These are phyloP conservation scores for Metschnikowia amazonensis DNA, from an alignment of 805 yeast species.

Conservation along the genomic window DNA sequence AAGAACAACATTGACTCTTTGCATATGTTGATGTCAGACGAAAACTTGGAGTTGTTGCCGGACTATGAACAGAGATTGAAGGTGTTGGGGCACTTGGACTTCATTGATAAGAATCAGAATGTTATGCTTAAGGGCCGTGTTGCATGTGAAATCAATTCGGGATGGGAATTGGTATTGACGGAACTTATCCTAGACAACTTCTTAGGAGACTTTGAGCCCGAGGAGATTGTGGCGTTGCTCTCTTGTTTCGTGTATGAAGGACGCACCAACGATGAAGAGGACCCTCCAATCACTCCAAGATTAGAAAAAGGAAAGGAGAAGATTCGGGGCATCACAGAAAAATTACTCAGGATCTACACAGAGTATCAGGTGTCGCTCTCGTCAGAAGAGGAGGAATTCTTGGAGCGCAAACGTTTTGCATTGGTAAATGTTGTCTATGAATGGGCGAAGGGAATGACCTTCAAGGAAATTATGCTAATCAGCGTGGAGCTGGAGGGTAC, in stretches of 20 bases:
- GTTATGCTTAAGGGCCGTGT: conserved; percentile 87
- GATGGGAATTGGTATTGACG: conserved; percentile 86
- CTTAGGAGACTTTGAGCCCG: conserved; percentile 88
- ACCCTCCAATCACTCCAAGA: conserved; percentile 67
- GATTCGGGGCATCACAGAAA: conserved; percentile 67
- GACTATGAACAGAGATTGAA: conserved; percentile 87
- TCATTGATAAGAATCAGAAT: conserved; percentile 71
- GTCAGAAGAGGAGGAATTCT: conserved; percentile 78
- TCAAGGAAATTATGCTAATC: conserved; percentile 84
- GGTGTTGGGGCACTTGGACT: conserved; percentile 74
- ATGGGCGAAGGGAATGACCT: conserved; percentile 95
- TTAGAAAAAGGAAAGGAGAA: conserved; percentile 64
- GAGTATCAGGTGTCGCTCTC: conserved; percentile 72
- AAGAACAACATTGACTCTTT: conserved; percentile 51
- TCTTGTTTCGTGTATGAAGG: conserved; percentile 95
- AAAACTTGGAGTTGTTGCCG: conserved; percentile 84
- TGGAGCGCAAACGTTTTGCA: conserved; percentile 82
- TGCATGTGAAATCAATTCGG: conserved; percentile 87
- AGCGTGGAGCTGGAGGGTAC: conserved; percentile 94
- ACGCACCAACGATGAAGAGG: conserved; percentile 58
- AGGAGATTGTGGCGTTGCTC: conserved; percentile 91
- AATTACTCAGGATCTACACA: conserved; percentile 57
- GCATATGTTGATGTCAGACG: conserved; percentile 70
- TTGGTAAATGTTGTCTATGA: conserved; percentile 92
- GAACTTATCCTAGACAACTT: conserved; percentile 89